Conservation (phyloP, 2,329 filamentous ascomycete genomes). For the Colletotrichum australisinense region DNA sequence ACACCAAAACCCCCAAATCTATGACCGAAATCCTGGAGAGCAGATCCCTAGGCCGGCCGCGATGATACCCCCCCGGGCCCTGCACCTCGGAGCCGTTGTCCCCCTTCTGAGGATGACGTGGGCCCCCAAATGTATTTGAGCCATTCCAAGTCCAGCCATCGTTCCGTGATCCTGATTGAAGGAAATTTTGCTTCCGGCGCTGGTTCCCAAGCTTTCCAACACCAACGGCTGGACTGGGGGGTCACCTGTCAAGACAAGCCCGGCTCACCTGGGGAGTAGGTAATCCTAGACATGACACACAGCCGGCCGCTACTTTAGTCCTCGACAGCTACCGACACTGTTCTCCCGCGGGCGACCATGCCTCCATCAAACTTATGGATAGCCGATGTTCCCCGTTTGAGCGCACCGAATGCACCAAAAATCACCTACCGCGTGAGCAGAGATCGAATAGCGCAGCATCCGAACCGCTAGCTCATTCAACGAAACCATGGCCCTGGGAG, state of each 20-base stretch:
- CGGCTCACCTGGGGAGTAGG: not conserved
- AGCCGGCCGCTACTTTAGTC: conserved; percentile 3
- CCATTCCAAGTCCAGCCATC: conserved; percentile 23
- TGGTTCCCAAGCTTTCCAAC: conserved; percentile 9
- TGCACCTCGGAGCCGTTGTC: conserved; percentile 24
- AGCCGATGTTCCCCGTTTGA: not conserved
- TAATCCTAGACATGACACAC: conserved; percentile 1
- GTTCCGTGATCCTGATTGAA: conserved; percentile 35
- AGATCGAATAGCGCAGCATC: not conserved
- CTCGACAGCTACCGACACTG: not conserved
- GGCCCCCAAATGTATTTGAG: not conserved
- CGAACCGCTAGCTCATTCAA: conserved; percentile 19
- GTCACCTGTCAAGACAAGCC: conserved; percentile 25
- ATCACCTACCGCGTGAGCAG: not conserved
- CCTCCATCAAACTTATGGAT: not conserved
- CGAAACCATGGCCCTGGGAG: conserved; percentile 26
- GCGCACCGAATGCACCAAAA: not conserved
- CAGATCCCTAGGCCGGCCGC: conserved; percentile 32
- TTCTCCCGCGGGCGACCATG: conserved; percentile 3
- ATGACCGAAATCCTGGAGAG: conserved; percentile 36
- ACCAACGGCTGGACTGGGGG: conserved; percentile 25
- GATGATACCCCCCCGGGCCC: conserved; percentile 31
- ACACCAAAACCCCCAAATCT: conserved; percentile 27
- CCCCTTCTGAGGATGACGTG: conserved; percentile 25
- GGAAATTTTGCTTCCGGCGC: conserved; percentile 37